Evolutionary conservation across 106 monocot species (phyloP).

Genomic region (Dendrobium huoshanense): DNA sequence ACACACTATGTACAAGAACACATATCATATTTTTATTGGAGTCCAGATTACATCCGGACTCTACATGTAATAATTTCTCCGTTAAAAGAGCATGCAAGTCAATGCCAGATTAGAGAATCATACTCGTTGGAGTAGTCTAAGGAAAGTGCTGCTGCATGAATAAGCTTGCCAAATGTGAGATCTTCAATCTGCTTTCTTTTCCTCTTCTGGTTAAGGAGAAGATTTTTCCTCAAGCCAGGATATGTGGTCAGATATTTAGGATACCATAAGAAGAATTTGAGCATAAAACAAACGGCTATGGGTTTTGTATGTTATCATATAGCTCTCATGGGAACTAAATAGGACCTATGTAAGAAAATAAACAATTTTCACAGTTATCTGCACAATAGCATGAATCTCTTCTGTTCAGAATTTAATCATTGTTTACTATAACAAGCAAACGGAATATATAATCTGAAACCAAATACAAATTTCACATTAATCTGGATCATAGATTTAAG

Average conservation of each 20-base stretch:
- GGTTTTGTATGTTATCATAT: background rate
- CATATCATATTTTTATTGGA: too few relatives aligned
- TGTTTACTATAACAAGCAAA: background rate
- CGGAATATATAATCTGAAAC: background rate
- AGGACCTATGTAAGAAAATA: background rate
- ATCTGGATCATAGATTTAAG: background rate
- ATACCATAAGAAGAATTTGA: background rate
- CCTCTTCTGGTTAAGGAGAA: background rate
- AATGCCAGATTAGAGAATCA: background rate
- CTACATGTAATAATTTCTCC: too few relatives aligned
- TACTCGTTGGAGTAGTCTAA: background rate
- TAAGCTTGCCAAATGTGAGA: background rate
- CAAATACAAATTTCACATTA: slow-evolving; percentile 1
- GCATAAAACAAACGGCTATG: background rate
- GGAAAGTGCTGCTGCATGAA: background rate
- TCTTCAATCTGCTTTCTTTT: background rate
- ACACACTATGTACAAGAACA: too few relatives aligned
- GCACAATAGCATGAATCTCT: background rate
- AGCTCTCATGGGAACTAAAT: background rate
- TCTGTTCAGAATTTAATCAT: background rate
- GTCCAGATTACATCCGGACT: too few relatives aligned
- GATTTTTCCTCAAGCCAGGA: background rate
- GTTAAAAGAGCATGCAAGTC: background rate
- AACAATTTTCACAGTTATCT: background rate
- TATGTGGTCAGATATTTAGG: background rate